phyloP scores from a whole-genome alignment of 2,329 filamentous ascomycete genomes.

The Nigrograna mackinnonii region DNA sequence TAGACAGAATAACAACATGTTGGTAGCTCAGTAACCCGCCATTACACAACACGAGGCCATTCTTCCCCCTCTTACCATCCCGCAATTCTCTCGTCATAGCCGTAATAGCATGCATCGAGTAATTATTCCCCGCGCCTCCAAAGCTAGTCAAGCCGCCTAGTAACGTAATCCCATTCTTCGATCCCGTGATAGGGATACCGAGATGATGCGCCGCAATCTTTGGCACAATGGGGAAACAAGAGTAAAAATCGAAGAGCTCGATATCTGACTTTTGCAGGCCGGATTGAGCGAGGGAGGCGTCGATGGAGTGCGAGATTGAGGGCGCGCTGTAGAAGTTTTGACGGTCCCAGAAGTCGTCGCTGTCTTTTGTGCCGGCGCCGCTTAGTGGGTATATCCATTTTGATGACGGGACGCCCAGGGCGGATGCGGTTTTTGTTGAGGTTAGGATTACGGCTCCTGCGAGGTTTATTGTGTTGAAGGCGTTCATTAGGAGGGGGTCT shows the following conservation, averaged over 20 bases:
- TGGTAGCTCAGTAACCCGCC: conserved; percentile 69
- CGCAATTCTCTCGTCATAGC: conserved; percentile 53
- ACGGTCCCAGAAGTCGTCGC: conserved; percentile 64
- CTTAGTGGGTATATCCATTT: conserved; percentile 68
- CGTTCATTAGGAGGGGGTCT: conserved; percentile 73
- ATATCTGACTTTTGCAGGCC: conserved; percentile 50
- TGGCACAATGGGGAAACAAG: conserved; percentile 71
- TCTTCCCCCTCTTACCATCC: conserved; percentile 45
- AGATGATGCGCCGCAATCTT: conserved; percentile 68
- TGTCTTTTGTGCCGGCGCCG: conserved; percentile 65
- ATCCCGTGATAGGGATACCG: conserved; percentile 50
- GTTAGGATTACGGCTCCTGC: conserved; percentile 65
- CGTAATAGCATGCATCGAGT: conserved; percentile 64
- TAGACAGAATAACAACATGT: conserved; percentile 63
- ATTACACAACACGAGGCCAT: conserved; percentile 66
- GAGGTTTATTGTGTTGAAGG: conserved; percentile 70
- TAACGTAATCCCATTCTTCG: conserved; percentile 57
- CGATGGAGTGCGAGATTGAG: conserved; percentile 61
- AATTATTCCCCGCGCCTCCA: conserved; percentile 72
- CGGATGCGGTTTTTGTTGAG: conserved; percentile 56
- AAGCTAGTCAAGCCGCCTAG: conserved; percentile 70
- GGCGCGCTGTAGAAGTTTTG: conserved; percentile 62
- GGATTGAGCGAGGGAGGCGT: conserved; percentile 58
- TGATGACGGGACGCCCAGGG: conserved; percentile 57
- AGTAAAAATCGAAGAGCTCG: conserved; percentile 67